phyloP scores from a whole-genome alignment of 129 eudicot genomes.

The Flaveria ramosissima region DNA sequence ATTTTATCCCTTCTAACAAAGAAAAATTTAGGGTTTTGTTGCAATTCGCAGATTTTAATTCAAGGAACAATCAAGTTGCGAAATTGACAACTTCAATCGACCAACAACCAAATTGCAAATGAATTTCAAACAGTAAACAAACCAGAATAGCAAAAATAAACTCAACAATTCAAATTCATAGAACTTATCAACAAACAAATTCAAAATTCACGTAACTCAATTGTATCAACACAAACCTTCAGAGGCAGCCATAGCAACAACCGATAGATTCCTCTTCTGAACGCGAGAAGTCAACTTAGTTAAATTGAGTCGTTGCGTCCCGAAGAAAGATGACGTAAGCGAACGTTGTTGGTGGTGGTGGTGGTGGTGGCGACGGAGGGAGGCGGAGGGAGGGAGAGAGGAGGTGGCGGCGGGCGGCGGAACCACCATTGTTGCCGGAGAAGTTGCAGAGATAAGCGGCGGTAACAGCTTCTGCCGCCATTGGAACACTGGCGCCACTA shows the following conservation, averaged over 20 bases:
- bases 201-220: neutral
- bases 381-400: slow-evolving; percentile 37
- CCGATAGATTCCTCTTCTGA: slow-evolving; percentile 31
- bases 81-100: slow-evolving; percentile 9
- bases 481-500: slow-evolving; percentile 21
- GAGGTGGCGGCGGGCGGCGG: slow-evolving; percentile 30
- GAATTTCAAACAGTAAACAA: neutral
- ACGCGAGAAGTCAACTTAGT: slow-evolving; percentile 15
- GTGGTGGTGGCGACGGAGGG: slow-evolving; percentile 27
- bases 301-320: slow-evolving; percentile 17
- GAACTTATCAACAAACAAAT: too few species aligned
- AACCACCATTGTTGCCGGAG: slow-evolving; percentile 31
- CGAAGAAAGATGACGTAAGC: slow-evolving; percentile 34
- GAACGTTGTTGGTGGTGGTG: slow-evolving; percentile 23
- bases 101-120: slow-evolving; percentile 1
- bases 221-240: slow-evolving; percentile 22
- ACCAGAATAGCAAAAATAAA: neutral
- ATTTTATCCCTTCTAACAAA: too few species aligned
- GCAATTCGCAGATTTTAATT: neutral
- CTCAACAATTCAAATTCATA: too few species aligned
- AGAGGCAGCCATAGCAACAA: slow-evolving; percentile 41
- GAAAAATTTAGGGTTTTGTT: neutral
- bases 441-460: slow-evolving; percentile 37
- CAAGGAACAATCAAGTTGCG: neutral
- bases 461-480: slow-evolving; percentile 48